Evolutionary conservation across 2,329 filamentous ascomycete species (phyloP), one percentile per base, ranked within the genome.

Genomic region (Pleurostoma richardsiae): DNA sequence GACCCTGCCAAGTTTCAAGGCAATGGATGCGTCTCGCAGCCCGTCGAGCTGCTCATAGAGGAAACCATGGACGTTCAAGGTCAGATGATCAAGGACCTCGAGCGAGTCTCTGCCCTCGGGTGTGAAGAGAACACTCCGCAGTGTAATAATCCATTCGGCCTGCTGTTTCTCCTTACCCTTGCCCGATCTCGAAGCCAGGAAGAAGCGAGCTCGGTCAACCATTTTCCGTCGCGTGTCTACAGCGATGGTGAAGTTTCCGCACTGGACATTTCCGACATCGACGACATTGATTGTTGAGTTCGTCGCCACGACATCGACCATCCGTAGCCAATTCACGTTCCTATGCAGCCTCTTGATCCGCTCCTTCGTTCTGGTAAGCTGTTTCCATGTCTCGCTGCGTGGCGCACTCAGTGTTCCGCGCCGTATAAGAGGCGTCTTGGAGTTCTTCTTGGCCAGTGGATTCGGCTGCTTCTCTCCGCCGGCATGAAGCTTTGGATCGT

Each of bases 171-270:
- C 59, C 10, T 64, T 67, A 30, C 65, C 64, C 29, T 76, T 75
- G 53, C 80, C 74, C 53, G 83, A 74, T 60, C 83, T 83, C 65
- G 86, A 79, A 60, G 90, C 88, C 56, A 91, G 85, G 66, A 96
- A 96, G 58, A 95, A 85, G 40, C 90, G 86, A 49, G 89, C 90
- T 46, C 90, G 82, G 61, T 96, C 91, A 30, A 96, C 89, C 67
- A 91, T 92, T 68, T 95, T 95, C 51, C 83, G 84, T 56, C 95
- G 77, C 5, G 94, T 97, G 62, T 99, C 92, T 45, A 99, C 88
- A 4, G 89, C 87, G 50, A 96, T 72, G 10, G 87, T 90, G 57
- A 96, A 80, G 56, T 82, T 88, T 48, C 91, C 92, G 46, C 96
- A 73, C 60, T 96, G 88, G 40, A 97, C 65, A 51, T 84, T 88